Conservation (phyloP, 148 eudicot species). For the Chenopodium quinoa region DNA sequence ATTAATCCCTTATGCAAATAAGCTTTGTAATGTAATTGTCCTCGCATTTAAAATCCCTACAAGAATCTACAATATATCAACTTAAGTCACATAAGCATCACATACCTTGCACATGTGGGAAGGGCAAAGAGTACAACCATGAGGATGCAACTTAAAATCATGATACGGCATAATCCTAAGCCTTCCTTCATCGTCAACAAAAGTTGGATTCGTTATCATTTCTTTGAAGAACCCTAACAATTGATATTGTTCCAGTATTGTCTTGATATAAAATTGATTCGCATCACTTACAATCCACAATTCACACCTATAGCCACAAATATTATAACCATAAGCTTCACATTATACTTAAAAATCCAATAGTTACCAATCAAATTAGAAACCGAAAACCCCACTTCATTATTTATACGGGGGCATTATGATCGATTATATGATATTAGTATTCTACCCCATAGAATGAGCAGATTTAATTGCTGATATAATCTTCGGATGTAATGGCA, state of each 20-base stretch:
- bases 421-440: neutral
- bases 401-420: neutral
- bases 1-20: neutral
- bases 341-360: neutral
- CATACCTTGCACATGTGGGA: conserved; percentile 84
- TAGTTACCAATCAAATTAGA: neutral
- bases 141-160: conserved; percentile 42
- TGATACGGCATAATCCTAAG: conserved; percentile 74
- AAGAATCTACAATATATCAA: neutral
- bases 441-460: conserved; percentile 57
- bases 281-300: conserved; percentile 81
- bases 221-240: conserved; percentile 56
- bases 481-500: conserved; percentile 54
- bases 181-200: conserved; percentile 52
- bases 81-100: neutral
- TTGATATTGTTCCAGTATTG: conserved; percentile 61
- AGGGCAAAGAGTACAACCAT: conserved; percentile 77
- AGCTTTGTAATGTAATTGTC: neutral
- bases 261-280: conserved; percentile 67
- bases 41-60: neutral
- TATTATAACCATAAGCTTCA: conserved; percentile 6
- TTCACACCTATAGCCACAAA: conserved; percentile 58
- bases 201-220: conserved; percentile 60
- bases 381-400: neutral
- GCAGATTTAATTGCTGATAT: conserved; percentile 64